A percentile compares a stretch with the other conserved stretches of the same genome.
phyloP scores from a whole-genome alignment of 805 yeast genomes.

The Lipomyces orientalis region DNA sequence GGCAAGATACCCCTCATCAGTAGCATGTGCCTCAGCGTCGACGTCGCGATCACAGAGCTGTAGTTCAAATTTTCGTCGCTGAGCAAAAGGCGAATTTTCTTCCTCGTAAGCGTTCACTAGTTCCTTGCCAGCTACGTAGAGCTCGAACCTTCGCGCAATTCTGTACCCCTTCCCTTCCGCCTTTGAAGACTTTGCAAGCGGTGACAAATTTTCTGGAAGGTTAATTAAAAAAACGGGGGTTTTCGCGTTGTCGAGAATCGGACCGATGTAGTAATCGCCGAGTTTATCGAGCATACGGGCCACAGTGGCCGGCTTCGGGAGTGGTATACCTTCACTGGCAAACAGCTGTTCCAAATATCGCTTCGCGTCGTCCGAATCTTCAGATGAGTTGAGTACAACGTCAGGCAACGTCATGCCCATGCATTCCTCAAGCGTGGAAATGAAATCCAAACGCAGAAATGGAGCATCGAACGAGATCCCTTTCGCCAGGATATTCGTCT shows the following conservation, averaged over 20 bases:
- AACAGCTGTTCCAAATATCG: conserved; percentile 53
- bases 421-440: conserved; percentile 62
- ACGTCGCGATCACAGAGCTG: conserved; percentile 60
- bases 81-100: conserved; percentile 85
- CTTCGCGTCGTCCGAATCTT: conserved; percentile 46
- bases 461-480: conserved; percentile 22
- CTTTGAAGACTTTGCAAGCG: conserved; percentile 73
- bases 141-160: conserved; percentile 76
- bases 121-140: conserved; percentile 80
- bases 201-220: conserved; percentile 86
- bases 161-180: conserved; percentile 45
- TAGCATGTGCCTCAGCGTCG: conserved; percentile 68
- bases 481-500: background rate
- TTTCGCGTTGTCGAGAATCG: conserved; percentile 51
- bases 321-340: conserved; percentile 46
- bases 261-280: conserved; percentile 67
- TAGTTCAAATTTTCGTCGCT: conserved; percentile 61
- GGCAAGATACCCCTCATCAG: conserved; percentile 73
- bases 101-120: conserved; percentile 94
- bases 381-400: conserved; percentile 7
- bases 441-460: conserved; percentile 63
- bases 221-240: conserved; percentile 77
- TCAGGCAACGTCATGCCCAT: conserved; percentile 60
- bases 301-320: conserved; percentile 48
- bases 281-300: conserved; percentile 69